Evolutionary conservation across 2,329 filamentous ascomycete species (phyloP).

Genomic region (Epichloe uncinata): DNA sequence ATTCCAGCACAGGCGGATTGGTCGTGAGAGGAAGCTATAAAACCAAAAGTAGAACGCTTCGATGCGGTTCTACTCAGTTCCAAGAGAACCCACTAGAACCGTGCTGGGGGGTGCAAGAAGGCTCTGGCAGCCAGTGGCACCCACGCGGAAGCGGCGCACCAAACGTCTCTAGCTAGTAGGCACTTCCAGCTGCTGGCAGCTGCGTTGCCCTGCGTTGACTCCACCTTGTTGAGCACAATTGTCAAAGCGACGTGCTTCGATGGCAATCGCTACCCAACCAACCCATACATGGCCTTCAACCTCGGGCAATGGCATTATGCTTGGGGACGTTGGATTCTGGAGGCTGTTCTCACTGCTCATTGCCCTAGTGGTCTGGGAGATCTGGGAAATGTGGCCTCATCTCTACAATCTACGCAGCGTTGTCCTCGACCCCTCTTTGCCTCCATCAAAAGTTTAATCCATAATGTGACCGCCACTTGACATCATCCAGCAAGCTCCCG

Average conservation of each 20-base stretch:
- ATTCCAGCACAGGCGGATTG: background rate
- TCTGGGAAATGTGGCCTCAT: too few relatives aligned
- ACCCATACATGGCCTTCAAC: background rate
- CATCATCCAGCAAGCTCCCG: constrained; percentile 16
- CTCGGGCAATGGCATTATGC: too few relatives aligned
- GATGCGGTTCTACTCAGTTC: constrained; percentile 31
- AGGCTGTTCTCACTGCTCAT: too few relatives aligned
- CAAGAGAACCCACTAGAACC: constrained; percentile 23
- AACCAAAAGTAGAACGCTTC: constrained; percentile 24
- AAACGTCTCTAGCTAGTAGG: too few relatives aligned
- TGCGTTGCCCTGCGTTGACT: background rate
- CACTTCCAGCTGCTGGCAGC: background rate
- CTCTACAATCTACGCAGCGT: background rate
- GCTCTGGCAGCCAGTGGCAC: constrained; percentile 2
- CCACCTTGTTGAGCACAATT: too few relatives aligned
- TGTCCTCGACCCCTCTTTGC: constrained; percentile 3
- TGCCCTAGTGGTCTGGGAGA: background rate
- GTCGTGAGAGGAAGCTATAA: constrained; percentile 22
- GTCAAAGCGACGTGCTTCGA: too few relatives aligned
- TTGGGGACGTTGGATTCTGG: too few relatives aligned
- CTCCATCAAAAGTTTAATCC: background rate
- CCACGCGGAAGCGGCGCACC: background rate
- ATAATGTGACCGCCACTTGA: constrained; percentile 12
- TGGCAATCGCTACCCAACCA: too few relatives aligned
- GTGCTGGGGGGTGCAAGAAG: constrained; percentile 24